Evolutionary conservation across 208 protist genomes (phyloP).

Genomic region (Trypanosoma platydactyli): DNA sequence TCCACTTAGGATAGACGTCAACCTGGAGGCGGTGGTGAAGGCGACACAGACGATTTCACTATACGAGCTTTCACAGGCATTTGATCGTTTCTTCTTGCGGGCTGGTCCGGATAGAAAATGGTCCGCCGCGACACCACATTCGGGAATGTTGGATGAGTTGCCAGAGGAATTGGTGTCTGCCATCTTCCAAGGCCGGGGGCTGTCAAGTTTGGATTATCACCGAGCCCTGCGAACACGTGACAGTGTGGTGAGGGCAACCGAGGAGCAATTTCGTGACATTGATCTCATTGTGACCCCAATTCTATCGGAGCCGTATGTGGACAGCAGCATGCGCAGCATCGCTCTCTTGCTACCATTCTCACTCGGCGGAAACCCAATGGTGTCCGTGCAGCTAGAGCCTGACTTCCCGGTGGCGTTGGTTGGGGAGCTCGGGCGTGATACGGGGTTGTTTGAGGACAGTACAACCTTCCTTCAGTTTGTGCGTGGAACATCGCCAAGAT

Average conservation of each 20-base stretch:
- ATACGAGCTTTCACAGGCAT: slow-evolving; percentile 72
- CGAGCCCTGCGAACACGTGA: slow-evolving; percentile 74
- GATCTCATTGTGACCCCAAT: slow-evolving; percentile 82
- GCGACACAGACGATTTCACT: slow-evolving; percentile 65
- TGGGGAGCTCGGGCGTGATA: slow-evolving; percentile 80
- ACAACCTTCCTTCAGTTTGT: slow-evolving; percentile 83
- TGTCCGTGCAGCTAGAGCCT: slow-evolving; percentile 75
- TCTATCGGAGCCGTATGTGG: slow-evolving; percentile 69
- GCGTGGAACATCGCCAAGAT: slow-evolving; percentile 62
- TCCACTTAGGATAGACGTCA: slow-evolving; percentile 75
- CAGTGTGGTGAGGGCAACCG: slow-evolving; percentile 69
- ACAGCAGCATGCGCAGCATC: slow-evolving; percentile 65
- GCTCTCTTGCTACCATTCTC: slow-evolving; percentile 68
- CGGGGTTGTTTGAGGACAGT: slow-evolving; percentile 81
- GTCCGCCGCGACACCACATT: slow-evolving; percentile 16
- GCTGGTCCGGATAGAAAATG: background rate
- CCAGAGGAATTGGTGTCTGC: slow-evolving; percentile 52
- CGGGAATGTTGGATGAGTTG: slow-evolving; percentile 63
- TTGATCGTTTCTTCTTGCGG: slow-evolving; percentile 45
- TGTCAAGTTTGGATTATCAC: slow-evolving; percentile 66
- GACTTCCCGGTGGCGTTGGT: slow-evolving; percentile 65
- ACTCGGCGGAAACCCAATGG: slow-evolving; percentile 83
- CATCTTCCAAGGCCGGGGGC: slow-evolving; percentile 54
- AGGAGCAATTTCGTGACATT: slow-evolving; percentile 86
- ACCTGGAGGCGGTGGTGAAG: slow-evolving; percentile 63